Percentiles rank a stretch among this genome's conserved stretches.
phyloP scores from a whole-genome alignment of 345 rosid genomes.

The Eutrema japonicum region DNA sequence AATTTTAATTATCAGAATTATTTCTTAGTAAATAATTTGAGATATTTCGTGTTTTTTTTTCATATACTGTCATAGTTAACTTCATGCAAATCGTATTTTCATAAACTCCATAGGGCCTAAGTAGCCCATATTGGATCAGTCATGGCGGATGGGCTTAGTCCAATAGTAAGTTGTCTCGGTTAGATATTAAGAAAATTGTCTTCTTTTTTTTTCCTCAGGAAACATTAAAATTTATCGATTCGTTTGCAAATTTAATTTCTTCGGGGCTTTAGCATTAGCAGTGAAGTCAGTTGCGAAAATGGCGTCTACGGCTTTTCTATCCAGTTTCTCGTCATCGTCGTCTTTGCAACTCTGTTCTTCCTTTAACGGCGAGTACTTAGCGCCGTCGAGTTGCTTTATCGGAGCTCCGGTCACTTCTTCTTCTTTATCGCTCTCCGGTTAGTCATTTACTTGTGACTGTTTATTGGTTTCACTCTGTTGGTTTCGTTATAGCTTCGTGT shows the following conservation, averaged over 20 bases:
- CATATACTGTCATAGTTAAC: no score
- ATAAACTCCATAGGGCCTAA: not conserved
- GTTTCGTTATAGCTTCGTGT: slow-evolving; percentile 1
- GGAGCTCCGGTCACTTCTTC: slow-evolving; percentile 51
- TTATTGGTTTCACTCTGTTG: not conserved
- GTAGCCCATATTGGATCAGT: not conserved
- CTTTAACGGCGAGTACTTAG: slow-evolving; percentile 38
- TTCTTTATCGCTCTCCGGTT: slow-evolving; percentile 52
- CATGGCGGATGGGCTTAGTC: slow-evolving; percentile 24
- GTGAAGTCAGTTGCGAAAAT: slow-evolving; percentile 40
- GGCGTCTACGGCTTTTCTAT: slow-evolving; percentile 55
- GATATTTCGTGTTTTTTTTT: no score
- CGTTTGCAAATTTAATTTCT: slow-evolving; percentile 3
- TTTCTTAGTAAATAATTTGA: not conserved
- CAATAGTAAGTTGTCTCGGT: not conserved
- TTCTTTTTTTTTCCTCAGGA: not conserved
- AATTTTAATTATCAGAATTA: not conserved
- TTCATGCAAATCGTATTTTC: not conserved
- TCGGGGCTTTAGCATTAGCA: slow-evolving; percentile 22
- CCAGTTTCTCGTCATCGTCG: slow-evolving; percentile 39
- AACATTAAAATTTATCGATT: slow-evolving; percentile 1
- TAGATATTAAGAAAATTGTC: not conserved
- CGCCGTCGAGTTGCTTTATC: slow-evolving; percentile 41
- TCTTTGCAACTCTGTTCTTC: slow-evolving; percentile 46
- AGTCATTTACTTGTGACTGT: slow-evolving; percentile 23